Evolutionary conservation across 495 filamentous ascomycete species (phyloP).

Genomic region (Aspergillus bertholletiae): DNA sequence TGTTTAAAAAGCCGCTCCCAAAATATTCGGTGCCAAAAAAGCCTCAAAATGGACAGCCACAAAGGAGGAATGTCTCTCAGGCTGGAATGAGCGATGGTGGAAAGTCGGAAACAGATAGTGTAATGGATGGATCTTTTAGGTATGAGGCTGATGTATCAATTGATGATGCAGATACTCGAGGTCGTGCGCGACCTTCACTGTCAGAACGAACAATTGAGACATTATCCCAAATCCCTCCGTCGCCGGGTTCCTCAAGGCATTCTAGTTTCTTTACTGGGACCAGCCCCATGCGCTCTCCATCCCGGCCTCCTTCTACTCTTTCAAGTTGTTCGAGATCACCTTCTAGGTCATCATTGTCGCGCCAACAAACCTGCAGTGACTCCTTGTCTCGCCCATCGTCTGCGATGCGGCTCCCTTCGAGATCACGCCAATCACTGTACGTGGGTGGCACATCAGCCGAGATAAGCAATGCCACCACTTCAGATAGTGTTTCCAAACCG

Average conservation of each 20-base stretch:
- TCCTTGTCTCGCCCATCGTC: conserved; percentile 23
- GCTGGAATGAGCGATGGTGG: conserved; percentile 15
- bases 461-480: conserved; percentile 6
- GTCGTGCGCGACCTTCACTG: conserved; percentile 50
- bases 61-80: conserved; percentile 16
- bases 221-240: conserved; percentile 59
- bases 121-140: conserved; percentile 5
- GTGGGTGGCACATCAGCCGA: conserved; percentile 15
- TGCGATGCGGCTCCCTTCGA: conserved; percentile 30
- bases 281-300: conserved; percentile 53
- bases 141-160: conserved; percentile 4
- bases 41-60: conserved; percentile 8
- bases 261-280: conserved; percentile 61
- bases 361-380: conserved; percentile 27
- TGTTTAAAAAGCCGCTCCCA: conserved; percentile 35
- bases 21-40: conserved; percentile 27
- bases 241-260: conserved; percentile 53
- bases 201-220: conserved; percentile 70
- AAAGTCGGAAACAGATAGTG: conserved; percentile 15
- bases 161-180: conserved; percentile 26
- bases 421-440: conserved; percentile 22
- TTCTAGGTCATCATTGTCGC: conserved; percentile 42
- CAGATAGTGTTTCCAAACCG: conserved; percentile 27
- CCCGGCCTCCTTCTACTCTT: conserved; percentile 52
- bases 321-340: conserved; percentile 46